Percentiles rank a stretch among this genome's conserved stretches.
Evolutionary conservation across 441 rosid genomes (phyloP).

Genomic region (Sinapis alba): DNA sequence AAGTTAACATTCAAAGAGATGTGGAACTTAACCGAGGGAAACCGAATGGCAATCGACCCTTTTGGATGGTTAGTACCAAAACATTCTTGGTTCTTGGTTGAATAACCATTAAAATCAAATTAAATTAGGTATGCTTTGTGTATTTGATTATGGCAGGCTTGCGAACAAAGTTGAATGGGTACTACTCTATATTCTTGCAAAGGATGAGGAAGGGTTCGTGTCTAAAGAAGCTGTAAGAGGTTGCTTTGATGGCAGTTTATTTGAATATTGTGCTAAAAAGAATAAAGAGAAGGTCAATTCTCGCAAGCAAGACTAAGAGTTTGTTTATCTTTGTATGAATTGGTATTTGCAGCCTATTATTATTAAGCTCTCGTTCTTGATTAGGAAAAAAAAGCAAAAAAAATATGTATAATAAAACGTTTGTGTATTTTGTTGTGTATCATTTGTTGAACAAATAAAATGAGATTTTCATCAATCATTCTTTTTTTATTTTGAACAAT

Average conservation of each 20-base stretch:
- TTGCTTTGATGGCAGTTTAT: constrained; percentile 78
- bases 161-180: constrained; percentile 63
- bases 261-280: constrained; percentile 61
- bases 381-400: no score
- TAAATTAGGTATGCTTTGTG: not conserved
- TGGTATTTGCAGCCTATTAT: not conserved
- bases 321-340: not conserved
- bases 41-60: constrained; percentile 43
- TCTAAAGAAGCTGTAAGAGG: constrained; percentile 77
- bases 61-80: constrained; percentile 45
- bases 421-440: not conserved
- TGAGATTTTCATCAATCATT: not conserved
- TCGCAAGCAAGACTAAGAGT: constrained; percentile 30
- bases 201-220: constrained; percentile 67
- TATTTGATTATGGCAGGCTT: constrained; percentile 45
- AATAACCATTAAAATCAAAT: not conserved
- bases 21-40: constrained; percentile 47
- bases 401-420: not conserved
- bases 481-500: no score
- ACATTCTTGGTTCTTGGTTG: not conserved
- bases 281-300: constrained; percentile 36
- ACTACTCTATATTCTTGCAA: constrained; percentile 59
- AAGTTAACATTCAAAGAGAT: constrained; percentile 39
- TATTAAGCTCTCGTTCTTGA: not conserved
- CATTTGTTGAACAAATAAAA: not conserved